Evolutionary conservation across 2,329 filamentous ascomycete genomes (phyloP), one percentile per base, ranked within the genome.

Genomic region (Fusarium sp.): DNA sequence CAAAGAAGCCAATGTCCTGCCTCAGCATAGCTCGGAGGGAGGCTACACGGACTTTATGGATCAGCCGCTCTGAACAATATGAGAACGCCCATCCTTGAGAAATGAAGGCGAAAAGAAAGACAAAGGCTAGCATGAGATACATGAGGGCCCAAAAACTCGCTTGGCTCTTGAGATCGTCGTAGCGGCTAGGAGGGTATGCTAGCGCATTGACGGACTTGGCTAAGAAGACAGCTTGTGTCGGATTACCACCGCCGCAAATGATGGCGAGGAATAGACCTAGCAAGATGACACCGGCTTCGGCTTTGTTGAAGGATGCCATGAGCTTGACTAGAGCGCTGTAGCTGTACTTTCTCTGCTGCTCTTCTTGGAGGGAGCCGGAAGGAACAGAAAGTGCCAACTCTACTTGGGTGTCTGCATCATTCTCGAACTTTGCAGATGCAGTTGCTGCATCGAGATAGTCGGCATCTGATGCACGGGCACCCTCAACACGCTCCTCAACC

Each of bases 121-220:
- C 80, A 7, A 81, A 72, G 14, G 83, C 84, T 44, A 85, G 70
- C 6, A 85, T 75, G 45, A 85, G 82, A 61, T 85, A 86, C 84
- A 87, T 86, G 20, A 82, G 77, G 0, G 83, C 79, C 80, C 82
- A 86, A 73, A 85, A 86, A 69, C 85, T 81, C 3, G 70, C 81
- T 79, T 60, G 57, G 13, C 33, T 63, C 61, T 64, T 60, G 14
- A 55, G 18, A 7, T 61, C 20, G 12, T 20, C 15, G 18, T n/a
- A 30, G 20, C 26, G 40, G 14, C 17, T 32, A 20, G 65, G 57
- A 14, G 62, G 42, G 33, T 76, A 73, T 4, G 71, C 65, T 5
- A 70, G 20, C 1, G 45, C 57, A 13, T 27, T 48, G 18, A 78
- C 69, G 26, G 75, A 63, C 32, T 73, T 73, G 17, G 75, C 74